phyloP scores from a whole-genome alignment of 1,139 yeast species.

The Scheffersomyces segobiensis region DNA sequence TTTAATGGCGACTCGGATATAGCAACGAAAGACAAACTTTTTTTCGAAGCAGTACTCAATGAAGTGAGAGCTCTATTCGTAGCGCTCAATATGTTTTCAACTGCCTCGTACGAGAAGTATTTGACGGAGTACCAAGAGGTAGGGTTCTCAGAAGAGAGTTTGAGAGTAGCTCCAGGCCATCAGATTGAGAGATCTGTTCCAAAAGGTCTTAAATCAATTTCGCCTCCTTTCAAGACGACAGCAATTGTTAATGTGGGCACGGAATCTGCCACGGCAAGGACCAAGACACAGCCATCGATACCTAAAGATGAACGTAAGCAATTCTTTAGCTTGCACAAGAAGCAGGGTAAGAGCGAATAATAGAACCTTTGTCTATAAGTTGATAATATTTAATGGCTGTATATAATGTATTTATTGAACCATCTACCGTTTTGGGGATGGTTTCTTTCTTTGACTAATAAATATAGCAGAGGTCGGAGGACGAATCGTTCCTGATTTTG shows the following conservation, averaged over 20 bases:
- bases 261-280: neutral
- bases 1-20: conserved; percentile 5
- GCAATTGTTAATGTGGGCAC: neutral
- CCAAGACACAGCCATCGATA: neutral
- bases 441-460: conserved; percentile 12
- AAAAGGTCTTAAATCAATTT: neutral
- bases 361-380: neutral
- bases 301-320: neutral
- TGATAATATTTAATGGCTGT: neutral
- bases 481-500: conserved; percentile 7
- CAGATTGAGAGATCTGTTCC: neutral
- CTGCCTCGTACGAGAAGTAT: conserved; percentile 3
- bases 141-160: conserved; percentile 6
- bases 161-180: neutral
- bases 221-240: neutral
- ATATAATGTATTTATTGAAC: neutral
- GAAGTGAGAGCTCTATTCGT: conserved; percentile 24
- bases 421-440: conserved; percentile 7
- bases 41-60: conserved; percentile 18
- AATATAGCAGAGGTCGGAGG: conserved; percentile 13
- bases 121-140: conserved; percentile 9
- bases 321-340: neutral
- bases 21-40: conserved; percentile 15
- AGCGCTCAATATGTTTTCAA: conserved; percentile 19
- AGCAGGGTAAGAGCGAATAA: neutral